These are phyloP conservation scores for Leptographium flavum DNA, from an alignment of 2,329 filamentous ascomycete species.

Conservation along the genomic window DNA sequence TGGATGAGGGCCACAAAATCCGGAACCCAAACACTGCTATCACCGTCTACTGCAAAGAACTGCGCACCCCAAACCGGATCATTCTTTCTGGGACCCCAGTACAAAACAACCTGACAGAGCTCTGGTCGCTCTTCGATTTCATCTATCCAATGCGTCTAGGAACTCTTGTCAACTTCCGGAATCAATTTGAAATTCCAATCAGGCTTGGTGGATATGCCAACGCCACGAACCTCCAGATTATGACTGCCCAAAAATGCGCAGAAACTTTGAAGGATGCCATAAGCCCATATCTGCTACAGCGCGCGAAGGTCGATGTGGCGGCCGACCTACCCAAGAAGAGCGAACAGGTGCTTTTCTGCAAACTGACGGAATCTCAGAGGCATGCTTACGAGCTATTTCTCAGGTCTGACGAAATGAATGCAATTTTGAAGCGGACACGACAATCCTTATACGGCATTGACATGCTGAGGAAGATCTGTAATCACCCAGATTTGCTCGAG, in stretches of 20 bases:
- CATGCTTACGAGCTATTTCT: conserved; percentile 72
- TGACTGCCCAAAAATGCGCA: conserved; percentile 88
- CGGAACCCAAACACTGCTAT: conserved; percentile 92
- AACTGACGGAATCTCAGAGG: conserved; percentile 67
- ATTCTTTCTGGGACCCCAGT: conserved; percentile 95
- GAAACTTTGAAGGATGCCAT: conserved; percentile 90
- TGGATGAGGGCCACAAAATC: conserved; percentile 97
- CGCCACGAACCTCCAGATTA: conserved; percentile 82
- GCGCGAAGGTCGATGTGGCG: conserved; percentile 87
- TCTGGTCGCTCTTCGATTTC: conserved; percentile 97
- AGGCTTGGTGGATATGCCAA: conserved; percentile 88
- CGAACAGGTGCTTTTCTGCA: conserved; percentile 92
- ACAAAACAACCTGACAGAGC: conserved; percentile 88
- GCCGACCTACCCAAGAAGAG: conserved; percentile 90
- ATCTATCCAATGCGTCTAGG: conserved; percentile 93
- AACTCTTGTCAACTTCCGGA: conserved; percentile 78
- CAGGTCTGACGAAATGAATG: conserved; percentile 69
- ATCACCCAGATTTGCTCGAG: conserved; percentile 81
- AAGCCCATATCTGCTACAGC: conserved; percentile 80
- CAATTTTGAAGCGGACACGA: conserved; percentile 59
- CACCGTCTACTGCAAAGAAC: conserved; percentile 87
- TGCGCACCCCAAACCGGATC: conserved; percentile 77
- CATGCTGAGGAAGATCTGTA: conserved; percentile 88
- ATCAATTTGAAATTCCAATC: conserved; percentile 89
- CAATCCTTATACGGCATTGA: conserved; percentile 85